phyloP scores from a whole-genome alignment of 257 asterid species.

The Orobanche coerulescens region DNA sequence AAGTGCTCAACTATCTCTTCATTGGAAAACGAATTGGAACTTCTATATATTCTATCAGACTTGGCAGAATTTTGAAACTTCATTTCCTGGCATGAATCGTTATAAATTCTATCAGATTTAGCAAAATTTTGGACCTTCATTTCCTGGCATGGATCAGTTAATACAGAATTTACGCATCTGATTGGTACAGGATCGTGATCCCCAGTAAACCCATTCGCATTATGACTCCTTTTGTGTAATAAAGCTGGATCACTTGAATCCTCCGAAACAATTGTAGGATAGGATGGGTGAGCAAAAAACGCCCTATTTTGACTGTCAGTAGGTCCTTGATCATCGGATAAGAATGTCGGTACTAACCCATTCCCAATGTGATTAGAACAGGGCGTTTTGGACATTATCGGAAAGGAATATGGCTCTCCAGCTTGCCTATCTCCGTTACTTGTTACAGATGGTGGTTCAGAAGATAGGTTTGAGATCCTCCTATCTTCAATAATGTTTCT shows the following conservation, averaged over 20 bases:
- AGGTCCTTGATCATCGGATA: conserved; percentile 30
- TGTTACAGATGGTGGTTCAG: conserved; percentile 28
- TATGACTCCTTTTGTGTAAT: conserved; percentile 36
- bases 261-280: conserved; percentile 39
- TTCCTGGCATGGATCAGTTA: conserved; percentile 60
- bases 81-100: conserved; percentile 57
- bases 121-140: conserved; percentile 66
- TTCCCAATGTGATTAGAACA: conserved; percentile 14
- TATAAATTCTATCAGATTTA: conserved; percentile 72
- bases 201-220: conserved; percentile 36
- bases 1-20: conserved; percentile 95
- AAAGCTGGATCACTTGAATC: conserved; percentile 33
- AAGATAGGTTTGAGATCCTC: conserved; percentile 25
- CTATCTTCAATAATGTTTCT: conserved; percentile 30
- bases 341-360: conserved; percentile 21
- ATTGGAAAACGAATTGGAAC: conserved; percentile 80
- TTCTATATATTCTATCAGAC: conserved; percentile 69
- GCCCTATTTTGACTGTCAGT: conserved; percentile 35
- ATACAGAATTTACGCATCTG: conserved; percentile 51
- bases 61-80: conserved; percentile 73
- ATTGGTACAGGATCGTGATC: conserved; percentile 40
- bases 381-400: conserved; percentile 14
- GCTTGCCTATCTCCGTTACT: conserved; percentile 22
- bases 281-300: conserved; percentile 35
- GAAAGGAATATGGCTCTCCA: conserved; percentile 24